Percentiles rank a stretch among this genome's conserved stretches.
Conservation (phyloP, 73 alveolate genomes). For the Paramecium bursaria region DNA sequence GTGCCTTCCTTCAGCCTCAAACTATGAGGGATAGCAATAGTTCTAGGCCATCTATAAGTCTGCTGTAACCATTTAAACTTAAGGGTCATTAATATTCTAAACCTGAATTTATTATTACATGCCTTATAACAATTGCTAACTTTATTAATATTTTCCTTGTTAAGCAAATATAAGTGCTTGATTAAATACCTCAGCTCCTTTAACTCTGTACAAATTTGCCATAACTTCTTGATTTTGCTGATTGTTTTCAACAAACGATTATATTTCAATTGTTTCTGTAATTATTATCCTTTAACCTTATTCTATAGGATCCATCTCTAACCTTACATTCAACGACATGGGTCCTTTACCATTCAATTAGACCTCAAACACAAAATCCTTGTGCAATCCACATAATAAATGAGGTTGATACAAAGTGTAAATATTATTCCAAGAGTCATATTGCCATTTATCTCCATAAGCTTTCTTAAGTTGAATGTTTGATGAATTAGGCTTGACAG, state of each 20-base stretch:
- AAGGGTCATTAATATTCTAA: constrained; percentile 25
- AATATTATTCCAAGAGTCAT: constrained; percentile 38
- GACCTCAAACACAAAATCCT: constrained; percentile 46
- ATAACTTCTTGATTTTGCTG: constrained; percentile 33
- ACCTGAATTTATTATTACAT: not conserved
- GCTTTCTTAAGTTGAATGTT: constrained; percentile 22
- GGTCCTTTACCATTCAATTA: not conserved
- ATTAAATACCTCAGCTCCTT: constrained; percentile 66
- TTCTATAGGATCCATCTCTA: constrained; percentile 40
- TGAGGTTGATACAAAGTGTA: constrained; percentile 42
- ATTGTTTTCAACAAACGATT: not conserved
- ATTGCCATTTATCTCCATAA: constrained; percentile 55
- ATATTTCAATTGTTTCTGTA: constrained; percentile 4
- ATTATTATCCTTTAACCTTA: not conserved
- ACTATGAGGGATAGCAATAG: constrained; percentile 22
- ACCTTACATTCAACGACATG: not conserved
- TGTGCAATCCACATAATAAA: constrained; percentile 22
- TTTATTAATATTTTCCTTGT: constrained; percentile 43
- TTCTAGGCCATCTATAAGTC: constrained; percentile 25
- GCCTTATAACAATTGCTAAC: not conserved
- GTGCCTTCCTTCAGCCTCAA: constrained; percentile 52
- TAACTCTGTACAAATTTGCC: constrained; percentile 61
- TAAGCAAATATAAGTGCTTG: constrained; percentile 47
- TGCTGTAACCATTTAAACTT: not conserved
- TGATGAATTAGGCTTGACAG: not conserved